Evolutionary conservation across 108 stramenopile species (phyloP), one percentile per base, ranked within the genome.

Genomic region (Conticribra guillardii): DNA sequence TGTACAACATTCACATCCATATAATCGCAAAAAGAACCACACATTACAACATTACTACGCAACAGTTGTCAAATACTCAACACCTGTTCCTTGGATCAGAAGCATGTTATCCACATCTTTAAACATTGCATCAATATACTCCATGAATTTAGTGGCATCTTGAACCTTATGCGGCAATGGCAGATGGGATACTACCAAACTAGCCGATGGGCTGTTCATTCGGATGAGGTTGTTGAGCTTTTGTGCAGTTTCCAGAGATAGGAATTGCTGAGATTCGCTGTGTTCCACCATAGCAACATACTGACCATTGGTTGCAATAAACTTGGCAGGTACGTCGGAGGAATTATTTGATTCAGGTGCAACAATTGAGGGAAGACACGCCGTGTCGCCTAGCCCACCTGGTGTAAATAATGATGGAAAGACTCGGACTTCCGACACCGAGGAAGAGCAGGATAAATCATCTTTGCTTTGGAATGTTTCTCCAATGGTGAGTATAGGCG

Each of bases 101-200:
- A 89, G 27, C 29, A 81, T 79, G 34, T 84, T 73, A 24, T 67
- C 64, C 26, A 92, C 45, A n/a, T 73, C 73, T 18, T 71, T 45
- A 23, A 71, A 66, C 50, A 88, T 69, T n/a, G 81, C 53, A 26
- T 92, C 88, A 17, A 85, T 72, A 60, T 81, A 87, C 34, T 78
- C 47, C 31, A 86, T 52, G 22, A 87, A 88, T 21, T 82, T 73
- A 23, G 55, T 55, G 7, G 85, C 61, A 41, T 56, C 45, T 41
- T 61, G 41, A 46, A 67, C 75, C 9, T 69, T 73, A 41, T 73
- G 65, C 11, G 86, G 70, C 44, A 88, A 53, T 9, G 87, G 85
- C 32, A 92, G 54, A 67, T 89, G 89, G n/a, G 87, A 83, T 15
- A 92, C 89, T 21, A 92, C 82, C 33, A 92, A 74, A 45, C 79